Evolutionary conservation across 345 rosid genomes (phyloP).

Genomic region (Camelina laxa): DNA sequence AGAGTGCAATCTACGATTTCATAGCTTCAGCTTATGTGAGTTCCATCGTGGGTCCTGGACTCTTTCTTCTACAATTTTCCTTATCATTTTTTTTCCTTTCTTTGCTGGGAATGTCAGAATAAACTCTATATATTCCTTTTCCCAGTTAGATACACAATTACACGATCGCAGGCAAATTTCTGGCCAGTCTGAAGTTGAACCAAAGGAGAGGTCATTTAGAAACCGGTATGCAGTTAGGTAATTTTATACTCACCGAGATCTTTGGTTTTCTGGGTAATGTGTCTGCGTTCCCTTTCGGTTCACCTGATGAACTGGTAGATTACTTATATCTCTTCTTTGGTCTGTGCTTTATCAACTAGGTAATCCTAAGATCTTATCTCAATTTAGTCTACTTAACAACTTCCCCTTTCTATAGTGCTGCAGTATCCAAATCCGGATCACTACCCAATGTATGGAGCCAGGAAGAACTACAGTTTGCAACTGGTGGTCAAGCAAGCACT

Average conservation of each 20-base stretch:
- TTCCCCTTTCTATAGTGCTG: conserved; percentile 37
- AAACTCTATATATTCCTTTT: conserved; percentile 21
- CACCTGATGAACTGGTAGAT: conserved; percentile 4
- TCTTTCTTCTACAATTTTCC: conserved; percentile 17
- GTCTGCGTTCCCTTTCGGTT: not conserved
- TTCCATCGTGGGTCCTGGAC: conserved; percentile 34
- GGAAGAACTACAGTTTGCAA: conserved; percentile 74
- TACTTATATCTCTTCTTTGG: conserved; percentile 1
- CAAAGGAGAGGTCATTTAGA: conserved; percentile 43
- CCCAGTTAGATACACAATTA: conserved; percentile 67
- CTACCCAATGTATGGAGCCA: conserved; percentile 59
- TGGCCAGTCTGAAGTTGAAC: conserved; percentile 56
- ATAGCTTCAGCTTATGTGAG: conserved; percentile 81
- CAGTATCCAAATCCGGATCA: conserved; percentile 45
- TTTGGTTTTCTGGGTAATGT: conserved; percentile 10
- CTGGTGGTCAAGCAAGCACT: conserved; percentile 59
- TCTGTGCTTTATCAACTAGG: not conserved
- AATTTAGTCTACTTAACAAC: conserved; percentile 21
- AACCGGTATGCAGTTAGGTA: conserved; percentile 49
- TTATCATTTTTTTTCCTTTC: not conserved
- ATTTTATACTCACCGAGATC: conserved; percentile 1
- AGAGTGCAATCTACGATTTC: conserved; percentile 92
- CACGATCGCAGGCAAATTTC: conserved; percentile 74
- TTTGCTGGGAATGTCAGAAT: not conserved
- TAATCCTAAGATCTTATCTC: not conserved